These are phyloP conservation scores for Podospora conica DNA, from an alignment of 495 filamentous ascomycete species.

Conservation along the genomic window DNA sequence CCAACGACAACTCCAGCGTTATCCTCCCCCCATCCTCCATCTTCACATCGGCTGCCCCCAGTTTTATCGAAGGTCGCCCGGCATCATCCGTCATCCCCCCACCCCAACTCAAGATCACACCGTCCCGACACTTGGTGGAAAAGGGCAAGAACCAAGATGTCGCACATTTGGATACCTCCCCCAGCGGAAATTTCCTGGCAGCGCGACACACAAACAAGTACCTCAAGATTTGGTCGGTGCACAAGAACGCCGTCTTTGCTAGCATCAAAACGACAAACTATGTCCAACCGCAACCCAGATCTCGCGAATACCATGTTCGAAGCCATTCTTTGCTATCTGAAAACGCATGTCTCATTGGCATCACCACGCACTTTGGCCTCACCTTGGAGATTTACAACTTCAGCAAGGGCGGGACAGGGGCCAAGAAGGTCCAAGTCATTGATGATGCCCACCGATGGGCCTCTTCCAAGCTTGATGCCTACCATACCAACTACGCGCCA, in stretches of 20 bases:
- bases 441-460: constrained; percentile 30
- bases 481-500: constrained; percentile 18
- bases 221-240: constrained; percentile 24
- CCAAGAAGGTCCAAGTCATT: constrained; percentile 26
- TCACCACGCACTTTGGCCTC: constrained; percentile 27
- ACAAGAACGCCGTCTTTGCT: constrained; percentile 19
- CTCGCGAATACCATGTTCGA: constrained; percentile 28
- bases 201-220: constrained; percentile 24
- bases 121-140: constrained; percentile 18
- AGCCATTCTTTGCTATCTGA: constrained; percentile 27
- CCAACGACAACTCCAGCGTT: background rate
- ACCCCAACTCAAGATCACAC: constrained; percentile 10
- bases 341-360: constrained; percentile 19
- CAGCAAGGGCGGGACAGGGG: constrained; percentile 13
- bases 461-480: constrained; percentile 18
- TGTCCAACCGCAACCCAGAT: constrained; percentile 22
- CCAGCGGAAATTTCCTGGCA: constrained; percentile 7
- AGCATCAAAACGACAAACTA: constrained; percentile 27
- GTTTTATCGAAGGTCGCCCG: background rate
- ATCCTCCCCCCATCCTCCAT: background rate
- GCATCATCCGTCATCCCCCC: background rate
- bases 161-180: constrained; percentile 25
- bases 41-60: background rate
- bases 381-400: constrained; percentile 29
- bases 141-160: constrained; percentile 21